Base-by-base conservation (phyloP, 2,329 filamentous ascomycete species). In the Monosporascus sp. region DNA sequence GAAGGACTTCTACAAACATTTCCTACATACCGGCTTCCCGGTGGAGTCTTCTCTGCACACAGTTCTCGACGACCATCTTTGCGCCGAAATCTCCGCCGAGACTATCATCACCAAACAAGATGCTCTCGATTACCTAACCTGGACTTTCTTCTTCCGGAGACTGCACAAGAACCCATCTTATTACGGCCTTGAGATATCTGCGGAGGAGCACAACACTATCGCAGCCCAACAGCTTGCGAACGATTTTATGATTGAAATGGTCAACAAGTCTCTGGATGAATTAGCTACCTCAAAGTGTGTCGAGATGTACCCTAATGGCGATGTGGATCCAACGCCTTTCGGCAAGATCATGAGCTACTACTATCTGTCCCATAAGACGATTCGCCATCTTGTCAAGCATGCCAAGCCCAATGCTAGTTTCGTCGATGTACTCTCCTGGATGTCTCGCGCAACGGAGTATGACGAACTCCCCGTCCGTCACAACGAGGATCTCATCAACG, bases 311-410 rank as follows among this genome's bases (percentile, higher is more conserved):
- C 86, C 87, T 45, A 96, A 94, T 59, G 93, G 93, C 44, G 88
- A 96, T 61, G 86, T 99, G 27, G 89, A 96, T 62, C 78, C 93
- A 1, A 97, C 94, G 0, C 87, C 93, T 0, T 81, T 97, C 7
- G 94, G 94, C 64, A 97, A 96, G 76, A 97, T 99, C 66, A 97
- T 97, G 91, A 96, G 90, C 70, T 99, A 97, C 78, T 99, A 99
- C 79, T 99, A 99, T 68, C 85, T 94, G 48, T 95, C 92, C 0
- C 94, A 99, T 75, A 89, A 89, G 72, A 99, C 94, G 0, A 91
- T 99, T 64, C 89, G 94, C 1, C 86, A 91, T 64, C 82, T 99
- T 7, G 84, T 89, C 58, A 80, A 83, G 47, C 82, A 93, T 60
- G 90, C 88, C 24, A 93, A 89, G 64, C 81, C 85, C 0, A 75